Conservation (phyloP, 495 filamentous ascomycete genomes). For the Sabuloglossum arenarium region DNA sequence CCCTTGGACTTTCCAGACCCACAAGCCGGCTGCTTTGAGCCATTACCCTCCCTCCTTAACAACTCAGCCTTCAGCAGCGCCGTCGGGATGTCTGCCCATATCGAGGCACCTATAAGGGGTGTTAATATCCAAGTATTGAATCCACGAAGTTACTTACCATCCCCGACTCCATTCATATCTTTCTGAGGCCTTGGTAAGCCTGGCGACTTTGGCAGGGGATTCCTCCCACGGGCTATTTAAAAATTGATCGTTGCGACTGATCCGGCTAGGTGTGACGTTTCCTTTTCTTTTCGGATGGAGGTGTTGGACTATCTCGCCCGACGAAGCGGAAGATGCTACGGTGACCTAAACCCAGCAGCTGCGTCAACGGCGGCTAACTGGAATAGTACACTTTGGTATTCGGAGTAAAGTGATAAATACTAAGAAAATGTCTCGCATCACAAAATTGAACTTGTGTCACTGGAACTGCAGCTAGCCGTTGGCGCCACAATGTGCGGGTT, state of each 20-base stretch:
- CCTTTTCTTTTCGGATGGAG: background rate
- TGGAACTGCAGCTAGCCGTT: too few relatives aligned
- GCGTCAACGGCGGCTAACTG: background rate
- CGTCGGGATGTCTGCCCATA: background rate
- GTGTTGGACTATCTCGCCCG: background rate
- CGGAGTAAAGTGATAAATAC: too few relatives aligned
- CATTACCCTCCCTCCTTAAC: background rate
- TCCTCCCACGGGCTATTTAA: background rate
- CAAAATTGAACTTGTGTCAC: too few relatives aligned
- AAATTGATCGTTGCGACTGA: too few relatives aligned
- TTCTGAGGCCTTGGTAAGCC: background rate
- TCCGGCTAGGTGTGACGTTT: too few relatives aligned
- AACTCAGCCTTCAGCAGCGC: background rate
- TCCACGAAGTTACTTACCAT: too few relatives aligned
- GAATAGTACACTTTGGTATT: too few relatives aligned
- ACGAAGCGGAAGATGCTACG: background rate
- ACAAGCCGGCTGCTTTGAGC: background rate
- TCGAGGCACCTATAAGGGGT: background rate
- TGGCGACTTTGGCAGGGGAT: background rate
- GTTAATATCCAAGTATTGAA: background rate
- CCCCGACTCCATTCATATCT: background rate
- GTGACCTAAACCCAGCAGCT: background rate
- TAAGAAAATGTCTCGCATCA: too few relatives aligned
- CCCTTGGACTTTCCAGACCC: constrained; percentile 7
- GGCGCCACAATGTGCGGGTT: too few relatives aligned